Evolutionary conservation across 495 filamentous ascomycete genomes (phyloP).

Genomic region (Penicillium odoratum): DNA sequence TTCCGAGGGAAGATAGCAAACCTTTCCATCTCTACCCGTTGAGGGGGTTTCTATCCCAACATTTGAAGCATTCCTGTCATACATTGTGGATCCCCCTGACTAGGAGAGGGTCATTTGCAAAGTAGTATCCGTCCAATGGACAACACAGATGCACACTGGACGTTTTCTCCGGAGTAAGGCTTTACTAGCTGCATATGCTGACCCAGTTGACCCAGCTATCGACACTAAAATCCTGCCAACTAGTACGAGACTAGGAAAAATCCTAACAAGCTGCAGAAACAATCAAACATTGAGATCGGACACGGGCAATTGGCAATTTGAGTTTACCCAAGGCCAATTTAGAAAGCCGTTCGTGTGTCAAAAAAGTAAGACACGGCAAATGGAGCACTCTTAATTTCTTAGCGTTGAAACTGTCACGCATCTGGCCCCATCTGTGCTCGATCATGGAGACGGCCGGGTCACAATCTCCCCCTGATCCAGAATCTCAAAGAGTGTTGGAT

Average conservation of each 20-base stretch:
- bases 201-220: constrained; percentile 10
- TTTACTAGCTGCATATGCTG: constrained; percentile 15
- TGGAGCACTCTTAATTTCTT: constrained; percentile 29
- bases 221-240: background rate
- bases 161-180: constrained; percentile 16
- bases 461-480: constrained; percentile 29
- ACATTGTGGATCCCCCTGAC: constrained; percentile 8
- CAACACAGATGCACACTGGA: constrained; percentile 17
- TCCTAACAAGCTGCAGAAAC: background rate
- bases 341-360: constrained; percentile 20
- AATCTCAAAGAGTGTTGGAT: constrained; percentile 23
- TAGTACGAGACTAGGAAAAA: background rate
- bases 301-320: constrained; percentile 1
- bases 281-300: background rate
- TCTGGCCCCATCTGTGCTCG: constrained; percentile 23
- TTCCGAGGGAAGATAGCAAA: constrained; percentile 2
- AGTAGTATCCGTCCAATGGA: constrained; percentile 1
- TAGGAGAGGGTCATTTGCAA: background rate
- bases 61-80: constrained; percentile 17
- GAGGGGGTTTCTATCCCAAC: too few relatives aligned
- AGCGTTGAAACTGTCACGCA: constrained; percentile 25
- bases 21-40: too few relatives aligned
- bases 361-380: constrained; percentile 6
- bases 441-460: constrained; percentile 29
- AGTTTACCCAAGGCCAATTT: constrained; percentile 9